Evolutionary conservation across 2,329 filamentous ascomycete species (phyloP), one percentile per base, ranked within the genome.

Genomic region (Trichoderma cornu-damae): DNA sequence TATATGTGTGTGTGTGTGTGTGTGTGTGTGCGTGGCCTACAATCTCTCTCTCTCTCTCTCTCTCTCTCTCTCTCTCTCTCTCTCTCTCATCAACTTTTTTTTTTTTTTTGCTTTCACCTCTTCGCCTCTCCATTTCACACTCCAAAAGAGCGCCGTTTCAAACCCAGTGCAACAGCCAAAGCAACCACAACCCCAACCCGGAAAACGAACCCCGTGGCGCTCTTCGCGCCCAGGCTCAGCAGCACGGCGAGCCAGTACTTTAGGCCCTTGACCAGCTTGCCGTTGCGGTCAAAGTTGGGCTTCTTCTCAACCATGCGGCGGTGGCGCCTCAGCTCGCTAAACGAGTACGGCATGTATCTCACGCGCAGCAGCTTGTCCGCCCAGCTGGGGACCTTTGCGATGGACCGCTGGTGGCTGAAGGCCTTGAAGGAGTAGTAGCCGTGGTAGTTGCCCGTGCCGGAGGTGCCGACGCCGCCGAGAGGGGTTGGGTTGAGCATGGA

Each of bases 321-420:
- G 60, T 80, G 71, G 47, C 76, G 71, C 43, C 72, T 69, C 58
- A 83, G 73, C 61, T 80, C 70, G 14, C 64, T 66, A 64, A 69
- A 69, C 34, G 73, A 71, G 70, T 85, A 87, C 2, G 85, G 85
- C 73, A 85, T 81, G 73, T 88, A 88, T 60, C 89, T 81, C 52
- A 89, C 77, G 59, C 81, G 79, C 63, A 93, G 74, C 60, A 90
- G 67, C 37, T 73, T 61, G 28, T 75, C 73, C 34, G 68, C 62
- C 74, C 73, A 75, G 57, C 52, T 59, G 5, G 74, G 74, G 5
- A 72, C 65, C 43, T 69, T 62, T 50, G 71, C 67, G 34, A 75
- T 68, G 61, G 68, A 66, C 35, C 74, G 72, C 57, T 69, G 67
- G 64, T 76, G 73, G 54, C 69, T 72, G 55, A 76, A 76, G 24